A percentile compares a stretch with the other conserved stretches of the same genome.
Evolutionary conservation across 495 filamentous ascomycete genomes (phyloP).

Genomic region (Xylaria flabelliformis): DNA sequence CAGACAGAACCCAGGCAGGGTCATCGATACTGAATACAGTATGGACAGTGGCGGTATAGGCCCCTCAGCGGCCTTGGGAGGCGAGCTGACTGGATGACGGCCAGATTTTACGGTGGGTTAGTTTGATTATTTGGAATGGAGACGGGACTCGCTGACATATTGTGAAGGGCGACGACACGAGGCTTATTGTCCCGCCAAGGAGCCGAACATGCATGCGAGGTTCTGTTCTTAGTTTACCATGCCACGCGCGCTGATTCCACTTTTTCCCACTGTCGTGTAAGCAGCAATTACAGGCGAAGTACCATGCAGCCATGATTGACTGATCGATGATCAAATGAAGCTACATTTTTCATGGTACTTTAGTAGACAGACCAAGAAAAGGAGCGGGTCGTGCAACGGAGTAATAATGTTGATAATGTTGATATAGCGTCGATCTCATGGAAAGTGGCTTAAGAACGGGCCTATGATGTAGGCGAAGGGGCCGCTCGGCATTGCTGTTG

Average conservation of each 20-base stretch:
- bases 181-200: constrained; percentile 27
- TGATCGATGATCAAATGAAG: not conserved
- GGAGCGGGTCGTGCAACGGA: not conserved
- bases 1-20: not conserved
- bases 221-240: constrained; percentile 23
- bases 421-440: too few relatives aligned
- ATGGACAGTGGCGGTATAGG: constrained; percentile 3
- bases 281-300: constrained; percentile 10
- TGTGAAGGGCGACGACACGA: constrained; percentile 16
- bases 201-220: constrained; percentile 5
- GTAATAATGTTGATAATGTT: not conserved
- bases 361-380: not conserved
- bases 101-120: constrained; percentile 22
- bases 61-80: constrained; percentile 11
- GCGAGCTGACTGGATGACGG: constrained; percentile 23
- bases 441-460: not conserved
- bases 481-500: constrained; percentile 1
- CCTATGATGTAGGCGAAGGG: not conserved
- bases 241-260: constrained; percentile 21
- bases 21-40: constrained; percentile 20
- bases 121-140: constrained; percentile 26
- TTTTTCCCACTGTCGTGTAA: constrained; percentile 13
- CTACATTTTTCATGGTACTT: too few relatives aligned
- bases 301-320: constrained; percentile 11
- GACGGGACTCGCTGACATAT: constrained; percentile 25